These are phyloP conservation scores for Hypoxylon trugodes DNA, from an alignment of 495 filamentous ascomycete genomes.

Conservation along the genomic window DNA sequence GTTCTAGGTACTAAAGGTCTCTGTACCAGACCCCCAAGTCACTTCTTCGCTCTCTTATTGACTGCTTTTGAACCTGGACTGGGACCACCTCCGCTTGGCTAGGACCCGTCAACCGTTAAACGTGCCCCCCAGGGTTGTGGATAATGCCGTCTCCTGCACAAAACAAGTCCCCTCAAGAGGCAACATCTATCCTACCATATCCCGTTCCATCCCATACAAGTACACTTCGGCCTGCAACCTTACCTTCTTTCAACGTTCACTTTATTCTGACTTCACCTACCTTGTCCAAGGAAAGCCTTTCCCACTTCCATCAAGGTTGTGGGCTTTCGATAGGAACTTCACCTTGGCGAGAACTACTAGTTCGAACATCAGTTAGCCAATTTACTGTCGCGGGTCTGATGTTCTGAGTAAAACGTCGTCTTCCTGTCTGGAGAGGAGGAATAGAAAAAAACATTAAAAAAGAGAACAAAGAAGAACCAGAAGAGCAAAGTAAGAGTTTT, in stretches of 20 bases:
- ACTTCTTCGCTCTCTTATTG: constrained; percentile 46
- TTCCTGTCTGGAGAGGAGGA: constrained; percentile 27
- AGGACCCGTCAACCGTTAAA: constrained; percentile 51
- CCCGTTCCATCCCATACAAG: constrained; percentile 57
- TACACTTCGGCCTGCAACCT: constrained; percentile 58
- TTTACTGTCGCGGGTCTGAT: constrained; percentile 30
- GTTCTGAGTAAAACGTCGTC: constrained; percentile 31
- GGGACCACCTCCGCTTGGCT: constrained; percentile 49
- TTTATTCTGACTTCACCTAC: constrained; percentile 52
- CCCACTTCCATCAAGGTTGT: constrained; percentile 28
- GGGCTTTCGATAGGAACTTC: constrained; percentile 34
- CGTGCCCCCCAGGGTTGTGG: constrained; percentile 48
- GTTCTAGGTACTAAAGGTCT: constrained; percentile 50
- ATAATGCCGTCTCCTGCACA: constrained; percentile 61
- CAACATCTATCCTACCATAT: constrained; percentile 54
- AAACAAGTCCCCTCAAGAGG: constrained; percentile 57
- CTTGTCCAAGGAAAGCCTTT: constrained; percentile 40
- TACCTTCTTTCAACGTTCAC: constrained; percentile 48
- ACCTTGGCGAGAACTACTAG: constrained; percentile 27
- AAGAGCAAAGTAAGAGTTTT: constrained; percentile 8
- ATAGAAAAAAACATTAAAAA: constrained; percentile 17
- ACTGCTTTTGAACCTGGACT: constrained; percentile 47
- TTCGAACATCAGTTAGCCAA: constrained; percentile 29
- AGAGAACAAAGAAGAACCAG: no score
- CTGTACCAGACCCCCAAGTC: constrained; percentile 52